Base-by-base conservation (phyloP, 768 basidiomycete species). In the Boletus pseudopeckii region DNA sequence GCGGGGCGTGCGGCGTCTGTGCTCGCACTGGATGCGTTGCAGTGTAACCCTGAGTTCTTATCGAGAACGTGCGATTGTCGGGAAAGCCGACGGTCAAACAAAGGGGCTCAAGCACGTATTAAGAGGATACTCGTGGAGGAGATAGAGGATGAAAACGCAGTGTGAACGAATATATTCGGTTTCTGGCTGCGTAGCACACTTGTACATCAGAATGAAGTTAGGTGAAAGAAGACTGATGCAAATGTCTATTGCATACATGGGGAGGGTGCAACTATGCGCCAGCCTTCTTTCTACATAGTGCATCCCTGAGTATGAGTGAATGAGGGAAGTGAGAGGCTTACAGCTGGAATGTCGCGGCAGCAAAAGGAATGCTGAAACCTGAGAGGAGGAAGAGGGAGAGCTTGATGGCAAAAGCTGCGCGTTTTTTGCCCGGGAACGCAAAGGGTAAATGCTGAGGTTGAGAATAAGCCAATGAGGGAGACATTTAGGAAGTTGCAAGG, bases 341-440 rank as follows among this genome's bases (percentile, higher is more conserved):
- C 88, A 90, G 57, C 69, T 89, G 87, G 64, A 77, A 81, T 37
- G 64, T 68, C 5, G 80, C 73, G 6, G 86, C 87, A 50, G 77
- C 58, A 69, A 90, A 83, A 26, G 88, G 88, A 56, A 90, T 80
- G 52, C 78, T 68, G 68, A 88, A 87, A 13, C 87, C 88, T 13
- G 73, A 54, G 14, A 67, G 45, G 51, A 90, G 75, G 69, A 63
- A 74, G 48, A 55, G 56, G 26, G 62, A 62, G 4, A 73, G 60
- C 49, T 71, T 71, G 36, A 63, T 20, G 15, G 62, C 73, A 53
- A 82, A 84, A 11, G 70, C 56, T n/a, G 60, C 55, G 61, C 79
- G 83, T 52, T 75, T 82, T 53, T 78, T 71, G 18, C 75, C 77
- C 45, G 80, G 82, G 59, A 71, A 78, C 52, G 69, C 69, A 69